These are phyloP conservation scores for Dothideomycetidae sp. DNA, from an alignment of 2,329 filamentous ascomycete species.

Conservation along the genomic window DNA sequence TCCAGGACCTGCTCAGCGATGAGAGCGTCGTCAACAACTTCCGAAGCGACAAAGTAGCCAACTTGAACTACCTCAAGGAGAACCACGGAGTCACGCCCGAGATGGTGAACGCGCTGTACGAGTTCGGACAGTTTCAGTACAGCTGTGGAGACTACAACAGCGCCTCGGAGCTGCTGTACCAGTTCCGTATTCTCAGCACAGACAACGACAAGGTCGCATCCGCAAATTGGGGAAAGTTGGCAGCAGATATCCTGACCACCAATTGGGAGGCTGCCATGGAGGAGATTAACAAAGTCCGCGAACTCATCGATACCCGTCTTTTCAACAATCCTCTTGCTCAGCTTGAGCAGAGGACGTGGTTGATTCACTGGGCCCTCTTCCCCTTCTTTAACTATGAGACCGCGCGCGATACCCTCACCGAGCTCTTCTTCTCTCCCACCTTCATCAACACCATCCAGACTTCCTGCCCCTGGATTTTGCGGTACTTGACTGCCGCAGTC, in stretches of 20 bases:
- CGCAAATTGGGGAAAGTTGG: constrained; percentile 95
- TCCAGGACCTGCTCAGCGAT: constrained; percentile 71
- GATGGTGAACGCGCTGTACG: constrained; percentile 91
- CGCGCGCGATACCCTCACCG: constrained; percentile 78
- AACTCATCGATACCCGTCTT: constrained; percentile 82
- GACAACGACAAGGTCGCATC: constrained; percentile 95
- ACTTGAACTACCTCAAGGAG: constrained; percentile 96
- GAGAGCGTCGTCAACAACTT: constrained; percentile 84
- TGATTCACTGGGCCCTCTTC: constrained; percentile 97
- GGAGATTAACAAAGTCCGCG: constrained; percentile 79
- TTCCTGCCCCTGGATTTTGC: constrained; percentile 86
- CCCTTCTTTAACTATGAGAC: constrained; percentile 96
- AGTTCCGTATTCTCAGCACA: constrained; percentile 94
- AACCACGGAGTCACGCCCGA: constrained; percentile 87
- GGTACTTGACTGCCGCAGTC: constrained; percentile 85
- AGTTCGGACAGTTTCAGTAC: constrained; percentile 95
- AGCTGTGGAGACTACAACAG: constrained; percentile 87
- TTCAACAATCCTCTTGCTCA: constrained; percentile 95
- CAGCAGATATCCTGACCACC: constrained; percentile 83
- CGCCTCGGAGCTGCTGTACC: constrained; percentile 85
- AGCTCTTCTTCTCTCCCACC: constrained; percentile 90
- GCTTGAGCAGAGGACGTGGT: constrained; percentile 89
- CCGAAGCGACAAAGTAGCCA: constrained; percentile 93
- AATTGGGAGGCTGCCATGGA: constrained; percentile 93
- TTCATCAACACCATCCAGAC: constrained; percentile 99